These are phyloP conservation scores for Neospermospora avenae DNA, from an alignment of 2,329 filamentous ascomycete species.

Conservation along the genomic window DNA sequence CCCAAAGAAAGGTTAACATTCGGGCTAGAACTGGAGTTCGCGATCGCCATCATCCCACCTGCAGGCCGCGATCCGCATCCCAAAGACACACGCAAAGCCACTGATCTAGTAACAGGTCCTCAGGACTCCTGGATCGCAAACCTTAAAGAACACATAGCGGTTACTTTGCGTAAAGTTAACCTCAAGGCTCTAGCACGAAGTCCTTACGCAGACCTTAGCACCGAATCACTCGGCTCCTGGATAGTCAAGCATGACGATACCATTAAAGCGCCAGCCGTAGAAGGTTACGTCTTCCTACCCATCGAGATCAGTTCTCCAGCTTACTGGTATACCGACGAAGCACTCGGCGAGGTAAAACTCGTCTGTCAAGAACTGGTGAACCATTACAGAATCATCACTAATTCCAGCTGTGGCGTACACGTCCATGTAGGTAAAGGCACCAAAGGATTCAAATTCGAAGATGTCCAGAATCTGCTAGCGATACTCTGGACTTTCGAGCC, in stretches of 20 bases:
- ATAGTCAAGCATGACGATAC: slow-evolving; percentile 10
- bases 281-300: slow-evolving; percentile 8
- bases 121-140: not conserved
- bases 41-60: slow-evolving; percentile 12
- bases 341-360: slow-evolving; percentile 10
- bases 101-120: not conserved
- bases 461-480: slow-evolving; percentile 32
- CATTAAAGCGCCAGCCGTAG: not conserved
- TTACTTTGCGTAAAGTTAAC: slow-evolving; percentile 1
- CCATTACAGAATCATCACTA: slow-evolving; percentile 25
- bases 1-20: slow-evolving; percentile 16
- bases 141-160: slow-evolving; percentile 3
- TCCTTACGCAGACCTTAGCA: not conserved
- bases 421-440: slow-evolving; percentile 34
- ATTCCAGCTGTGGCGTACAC: slow-evolving; percentile 31
- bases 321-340: slow-evolving; percentile 9
- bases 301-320: slow-evolving; percentile 23
- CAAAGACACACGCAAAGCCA: not conserved
- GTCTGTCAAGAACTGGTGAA: slow-evolving; percentile 13
- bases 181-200: not conserved
- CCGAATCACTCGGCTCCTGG: not conserved
- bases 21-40: slow-evolving; percentile 27
- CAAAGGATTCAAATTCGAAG: slow-evolving; percentile 24
- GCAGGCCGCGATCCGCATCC: slow-evolving; percentile 13
- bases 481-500: slow-evolving; percentile 31